Evolutionary conservation across 495 filamentous ascomycete genomes (phyloP).

Genomic region (Cladorrhinum samala): DNA sequence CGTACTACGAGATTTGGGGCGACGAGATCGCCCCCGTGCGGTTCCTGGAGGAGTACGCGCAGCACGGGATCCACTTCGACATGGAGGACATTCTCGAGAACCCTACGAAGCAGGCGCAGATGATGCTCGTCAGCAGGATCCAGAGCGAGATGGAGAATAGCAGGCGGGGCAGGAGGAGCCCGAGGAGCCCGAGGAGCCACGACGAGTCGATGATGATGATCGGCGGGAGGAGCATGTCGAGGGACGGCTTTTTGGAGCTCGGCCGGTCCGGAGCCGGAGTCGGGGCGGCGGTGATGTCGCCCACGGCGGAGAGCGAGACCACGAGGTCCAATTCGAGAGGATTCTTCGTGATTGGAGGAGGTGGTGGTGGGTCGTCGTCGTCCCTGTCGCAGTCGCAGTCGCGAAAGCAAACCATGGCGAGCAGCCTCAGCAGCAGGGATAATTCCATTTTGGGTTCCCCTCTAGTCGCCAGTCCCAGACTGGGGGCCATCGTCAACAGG

Average conservation of each 20-base stretch:
- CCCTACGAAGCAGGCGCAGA: slow-evolving; percentile 8
- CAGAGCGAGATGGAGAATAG: slow-evolving; percentile 3
- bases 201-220: neutral
- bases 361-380: no score
- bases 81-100: slow-evolving; percentile 10
- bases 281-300: no score
- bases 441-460: slow-evolving; percentile 2
- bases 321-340: neutral
- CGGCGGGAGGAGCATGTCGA: neutral
- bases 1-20: slow-evolving; percentile 8
- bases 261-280: no score
- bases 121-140: slow-evolving; percentile 2
- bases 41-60: slow-evolving; percentile 7
- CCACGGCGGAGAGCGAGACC: neutral
- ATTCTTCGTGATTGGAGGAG: neutral
- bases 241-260: no score
- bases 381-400: neutral
- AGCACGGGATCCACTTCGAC: slow-evolving; percentile 9
- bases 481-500: neutral
- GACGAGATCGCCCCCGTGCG: slow-evolving; percentile 9
- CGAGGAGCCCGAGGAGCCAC: neutral
- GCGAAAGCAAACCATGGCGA: slow-evolving; percentile 2
- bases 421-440: neutral
- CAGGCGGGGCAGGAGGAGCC: neutral
- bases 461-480: neutral